phyloP scores from a whole-genome alignment of 768 basidiomycete genomes.

The Rhizopogon vinicolor region DNA sequence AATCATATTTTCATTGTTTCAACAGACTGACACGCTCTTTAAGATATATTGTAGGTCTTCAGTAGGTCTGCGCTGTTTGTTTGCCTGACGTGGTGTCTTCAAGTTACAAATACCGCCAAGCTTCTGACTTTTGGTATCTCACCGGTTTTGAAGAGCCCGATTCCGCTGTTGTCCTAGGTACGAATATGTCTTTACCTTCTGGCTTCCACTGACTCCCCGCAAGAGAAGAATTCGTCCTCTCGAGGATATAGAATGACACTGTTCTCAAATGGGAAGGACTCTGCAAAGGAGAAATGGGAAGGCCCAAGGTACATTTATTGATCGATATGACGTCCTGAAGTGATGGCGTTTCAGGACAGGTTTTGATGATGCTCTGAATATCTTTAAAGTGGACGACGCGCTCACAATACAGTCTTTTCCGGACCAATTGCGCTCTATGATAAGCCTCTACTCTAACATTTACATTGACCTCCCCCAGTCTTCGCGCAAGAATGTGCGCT shows the following conservation, averaged over 20 bases:
- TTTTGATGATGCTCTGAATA: conserved; percentile 51
- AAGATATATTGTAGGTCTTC: conserved; percentile 71
- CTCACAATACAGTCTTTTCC: conserved; percentile 51
- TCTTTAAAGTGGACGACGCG: conserved; percentile 81
- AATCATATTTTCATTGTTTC: conserved; percentile 5
- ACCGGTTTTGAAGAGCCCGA: conserved; percentile 96
- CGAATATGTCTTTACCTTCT: conserved; percentile 6
- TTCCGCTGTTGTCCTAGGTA: conserved; percentile 81
- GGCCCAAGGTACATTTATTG: conserved; percentile 56
- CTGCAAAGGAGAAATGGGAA: conserved; percentile 85
- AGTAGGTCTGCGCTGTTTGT: conserved; percentile 1
- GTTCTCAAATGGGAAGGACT: conserved; percentile 74
- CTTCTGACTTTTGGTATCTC: conserved; percentile 91
- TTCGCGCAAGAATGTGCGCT: conserved; percentile 15
- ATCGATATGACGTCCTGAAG: neutral
- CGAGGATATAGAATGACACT: conserved; percentile 85
- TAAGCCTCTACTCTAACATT: conserved; percentile 44
- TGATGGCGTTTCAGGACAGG: conserved; percentile 47
- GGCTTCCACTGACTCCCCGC: conserved; percentile 2
- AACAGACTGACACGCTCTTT: conserved; percentile 8
- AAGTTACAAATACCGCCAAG: conserved; percentile 95
- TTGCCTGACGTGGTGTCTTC: conserved; percentile 6
- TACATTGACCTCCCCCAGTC: conserved; percentile 49
- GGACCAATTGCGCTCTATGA: conserved; percentile 51
- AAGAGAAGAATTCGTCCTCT: conserved; percentile 67